Base-by-base conservation (phyloP, 805 yeast species). In the Priceomyces medius region DNA sequence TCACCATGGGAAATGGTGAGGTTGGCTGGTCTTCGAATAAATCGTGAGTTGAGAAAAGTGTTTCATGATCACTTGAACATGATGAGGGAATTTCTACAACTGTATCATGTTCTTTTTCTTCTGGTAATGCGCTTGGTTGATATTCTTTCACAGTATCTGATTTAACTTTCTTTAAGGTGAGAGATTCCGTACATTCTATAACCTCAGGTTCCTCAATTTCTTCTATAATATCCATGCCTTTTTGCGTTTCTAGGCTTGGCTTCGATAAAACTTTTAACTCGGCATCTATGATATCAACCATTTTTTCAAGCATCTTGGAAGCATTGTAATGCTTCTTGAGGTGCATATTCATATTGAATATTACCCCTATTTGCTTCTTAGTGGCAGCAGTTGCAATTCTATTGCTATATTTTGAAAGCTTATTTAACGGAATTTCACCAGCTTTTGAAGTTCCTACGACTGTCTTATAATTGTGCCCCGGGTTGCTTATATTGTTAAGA, bases 301-400 rank as follows among this genome's bases (percentile, higher is more conserved):
- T 35, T 21, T 35, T 24, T 24, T 35, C 38, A n/a, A 32, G 35
- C 21, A 32, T 32, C 19, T 19, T 19, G 24, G 35, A 32, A 32
- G 35, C 35, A 4, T 9, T 20, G 14, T 12, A 19, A 18, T 32
- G 35, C 7, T 20, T 32, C 23, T 19, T 18, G 12, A 32, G 34
- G 16, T 17, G 21, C 34, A 5, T 7, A 12, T 31, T 17, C 34
- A 31, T 13, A 7, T 9, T 8, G 10, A 4, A 14, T 4, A 10
- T 17, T 7, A 16, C 21, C 7, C 17, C 12, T 7, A 12, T 7
- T 28, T 6, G 7, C 17, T 28, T 28, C 31, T 28, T 28, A 7
- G 24, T 9, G 6, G 24, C 9, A 7, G 24, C 24, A 7, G 24
- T 21, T 21, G 24, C 24, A 6, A 7, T 21, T 9, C 9, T 21